Evolutionary conservation across 805 yeast genomes (phyloP), one percentile per base, ranked within the genome.

Genomic region (Gaillardinia entomophila): DNA sequence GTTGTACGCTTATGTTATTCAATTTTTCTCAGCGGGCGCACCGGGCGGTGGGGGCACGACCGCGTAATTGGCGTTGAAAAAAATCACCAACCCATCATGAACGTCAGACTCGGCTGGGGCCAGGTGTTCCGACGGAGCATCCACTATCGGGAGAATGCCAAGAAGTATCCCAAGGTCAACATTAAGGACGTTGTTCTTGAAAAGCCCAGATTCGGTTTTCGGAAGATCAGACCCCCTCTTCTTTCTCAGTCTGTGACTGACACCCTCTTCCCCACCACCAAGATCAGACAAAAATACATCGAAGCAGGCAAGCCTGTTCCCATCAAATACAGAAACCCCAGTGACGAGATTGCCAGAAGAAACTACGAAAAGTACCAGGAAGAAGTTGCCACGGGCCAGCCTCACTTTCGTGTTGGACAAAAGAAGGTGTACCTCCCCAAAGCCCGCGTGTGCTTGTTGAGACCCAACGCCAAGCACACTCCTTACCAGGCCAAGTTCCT

Each of bases 401-500:
- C 96, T 2, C 96, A 88, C 66, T 90, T 87, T 73, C 68, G 67
- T 26, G 75, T 83, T 6, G 98, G 98, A 48, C 80, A 76, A 4
- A 77, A 73, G 43, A 68, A 82, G 41, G 67, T 83, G 7, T 89
- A 77, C 55, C 84, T 90, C 57, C 98, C 98, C 20, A 77, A 78
- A 40, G 96, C 94, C 1, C 70, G 90, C 40, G 68, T 90, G 24
- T 76, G 84, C 31, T 66, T 90, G 20, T 62, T 92, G 41, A 75
- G 95, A 53, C 96, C 97, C 27, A 84, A 84, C 50, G 96, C 97
- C n/a, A 85, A 85, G 52, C 95, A 86, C 60, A 84, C 96, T 0
- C 99, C 99, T 30, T 89, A 84, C 62, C 97, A 88, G 60, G 97
- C 97, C 31, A 88, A 87, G 57, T 92, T 92, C 60, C 77, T 85